Conservation (phyloP, 169 alveolate genomes). For the Plasmodium vinckei region DNA sequence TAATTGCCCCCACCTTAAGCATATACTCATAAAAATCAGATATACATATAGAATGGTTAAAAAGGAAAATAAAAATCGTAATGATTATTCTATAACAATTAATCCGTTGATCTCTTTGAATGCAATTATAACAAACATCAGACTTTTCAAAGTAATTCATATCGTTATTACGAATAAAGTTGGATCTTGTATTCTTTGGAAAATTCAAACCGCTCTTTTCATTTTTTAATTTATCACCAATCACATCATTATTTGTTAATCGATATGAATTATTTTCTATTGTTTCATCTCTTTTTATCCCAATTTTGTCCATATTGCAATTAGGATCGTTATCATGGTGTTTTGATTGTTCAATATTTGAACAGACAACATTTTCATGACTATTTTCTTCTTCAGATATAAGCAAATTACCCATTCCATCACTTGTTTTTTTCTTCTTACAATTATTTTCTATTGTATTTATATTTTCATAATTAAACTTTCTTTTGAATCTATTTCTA, state of each 20-base stretch:
- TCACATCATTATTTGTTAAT: too few species aligned
- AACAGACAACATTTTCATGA: too few species aligned
- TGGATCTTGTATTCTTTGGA: neutral
- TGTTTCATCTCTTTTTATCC: too few species aligned
- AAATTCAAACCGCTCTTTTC: too few species aligned
- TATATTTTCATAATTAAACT: neutral
- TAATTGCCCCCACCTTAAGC: slow-evolving; percentile 28
- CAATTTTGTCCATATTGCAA: too few species aligned
- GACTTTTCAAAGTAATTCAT: slow-evolving; percentile 17
- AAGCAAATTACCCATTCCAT: neutral
- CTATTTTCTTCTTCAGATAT: too few species aligned
- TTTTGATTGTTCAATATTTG: too few species aligned
- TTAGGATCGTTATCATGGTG: too few species aligned
- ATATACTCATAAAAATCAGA: slow-evolving; percentile 59
- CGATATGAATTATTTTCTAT: too few species aligned
- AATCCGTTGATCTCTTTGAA: slow-evolving; percentile 34
- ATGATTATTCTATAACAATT: slow-evolving; percentile 49
- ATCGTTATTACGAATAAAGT: slow-evolving; percentile 15
- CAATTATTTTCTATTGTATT: neutral
- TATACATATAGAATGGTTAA: slow-evolving; percentile 64
- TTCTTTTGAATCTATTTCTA: neutral
- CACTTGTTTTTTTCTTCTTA: neutral
- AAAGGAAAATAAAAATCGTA: slow-evolving; percentile 49
- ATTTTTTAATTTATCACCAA: too few species aligned
- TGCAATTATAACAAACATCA: slow-evolving; percentile 44